Percentiles rank a stretch among this genome's conserved stretches.
phyloP scores from a whole-genome alignment of 352 stramenopile genomes.

The Phytophthora syringae region DNA sequence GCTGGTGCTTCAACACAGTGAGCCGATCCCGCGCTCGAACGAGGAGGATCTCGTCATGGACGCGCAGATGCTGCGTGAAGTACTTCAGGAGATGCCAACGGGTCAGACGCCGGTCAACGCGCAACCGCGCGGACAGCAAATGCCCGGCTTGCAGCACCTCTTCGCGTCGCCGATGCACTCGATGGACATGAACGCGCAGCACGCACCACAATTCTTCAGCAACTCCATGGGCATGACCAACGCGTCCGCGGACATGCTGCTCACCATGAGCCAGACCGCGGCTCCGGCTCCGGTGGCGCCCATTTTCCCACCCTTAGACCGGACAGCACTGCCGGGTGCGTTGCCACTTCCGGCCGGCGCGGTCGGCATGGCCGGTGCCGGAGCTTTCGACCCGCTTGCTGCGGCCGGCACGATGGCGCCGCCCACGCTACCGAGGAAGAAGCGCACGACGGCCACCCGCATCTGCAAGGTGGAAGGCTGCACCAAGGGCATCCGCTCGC shows the following conservation, averaged over 20 bases:
- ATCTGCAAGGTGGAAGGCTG: slow-evolving; percentile 81
- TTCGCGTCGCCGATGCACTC: slow-evolving; percentile 42
- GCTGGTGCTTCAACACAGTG: slow-evolving; percentile 38
- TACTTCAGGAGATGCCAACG: slow-evolving; percentile 43
- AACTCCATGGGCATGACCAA: slow-evolving; percentile 26
- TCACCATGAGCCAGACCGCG: slow-evolving; percentile 33
- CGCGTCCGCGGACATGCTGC: slow-evolving; percentile 27
- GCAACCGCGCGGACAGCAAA: slow-evolving; percentile 30
- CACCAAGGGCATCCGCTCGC: slow-evolving; percentile 79
- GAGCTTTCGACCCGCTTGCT: slow-evolving; percentile 11
- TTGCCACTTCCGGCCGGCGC: slow-evolving; percentile 16
- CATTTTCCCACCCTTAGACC: slow-evolving; percentile 19
- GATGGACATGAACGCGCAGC: slow-evolving; percentile 25
- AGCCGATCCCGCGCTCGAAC: slow-evolving; percentile 27
- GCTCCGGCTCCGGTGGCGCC: slow-evolving; percentile 16
- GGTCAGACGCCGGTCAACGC: slow-evolving; percentile 27
- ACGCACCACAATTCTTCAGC: slow-evolving; percentile 27
- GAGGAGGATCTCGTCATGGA: slow-evolving; percentile 49
- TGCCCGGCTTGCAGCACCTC: slow-evolving; percentile 42
- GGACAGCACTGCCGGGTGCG: slow-evolving; percentile 9
- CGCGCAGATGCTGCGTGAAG: slow-evolving; percentile 49
- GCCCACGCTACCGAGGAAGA: slow-evolving; percentile 46
- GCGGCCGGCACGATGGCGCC: slow-evolving; percentile 12
- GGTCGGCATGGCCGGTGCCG: too few relatives aligned
- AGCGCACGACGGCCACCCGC: slow-evolving; percentile 60